phyloP scores from a whole-genome alignment of 371 early-diverging fungal species.

The Mortierella sp. region DNA sequence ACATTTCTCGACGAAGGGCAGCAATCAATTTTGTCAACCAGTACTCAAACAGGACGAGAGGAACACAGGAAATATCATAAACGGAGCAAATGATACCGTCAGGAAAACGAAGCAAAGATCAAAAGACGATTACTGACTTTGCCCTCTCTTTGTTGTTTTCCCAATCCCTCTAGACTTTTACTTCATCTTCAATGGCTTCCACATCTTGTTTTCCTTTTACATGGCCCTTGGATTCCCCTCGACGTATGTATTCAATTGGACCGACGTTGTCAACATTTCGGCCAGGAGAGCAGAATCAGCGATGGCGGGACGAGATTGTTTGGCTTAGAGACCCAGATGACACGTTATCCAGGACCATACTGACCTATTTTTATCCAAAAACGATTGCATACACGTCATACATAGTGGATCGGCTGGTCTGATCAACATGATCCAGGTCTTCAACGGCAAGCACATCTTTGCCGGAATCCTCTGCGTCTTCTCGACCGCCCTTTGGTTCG shows the following conservation, averaged over 20 bases:
- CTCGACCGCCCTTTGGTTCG: conserved; percentile 79
- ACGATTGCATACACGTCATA: not conserved
- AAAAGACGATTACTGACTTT: not conserved
- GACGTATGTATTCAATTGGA: conserved; percentile 61
- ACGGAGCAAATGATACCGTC: not conserved
- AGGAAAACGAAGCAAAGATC: not conserved
- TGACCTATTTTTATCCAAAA: not conserved
- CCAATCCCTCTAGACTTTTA: conserved; percentile 69
- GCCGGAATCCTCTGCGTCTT: conserved; percentile 79
- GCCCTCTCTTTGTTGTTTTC: not conserved
- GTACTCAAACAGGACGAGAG: not conserved
- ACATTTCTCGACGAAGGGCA: not conserved
- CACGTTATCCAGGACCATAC: not conserved
- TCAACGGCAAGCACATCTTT: conserved; percentile 76
- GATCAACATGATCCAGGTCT: conserved; percentile 80
- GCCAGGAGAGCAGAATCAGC: not conserved
- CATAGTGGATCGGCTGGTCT: conserved; percentile 86
- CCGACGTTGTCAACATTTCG: not conserved
- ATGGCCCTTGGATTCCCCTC: conserved; percentile 89
- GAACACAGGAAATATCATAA: not conserved
- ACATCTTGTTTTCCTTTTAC: conserved; percentile 84
- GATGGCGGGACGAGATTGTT: too few relatives aligned
- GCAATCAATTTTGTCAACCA: not conserved
- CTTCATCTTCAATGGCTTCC: conserved; percentile 90
- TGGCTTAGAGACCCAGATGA: too few relatives aligned